Evolutionary conservation across 2,329 filamentous ascomycete genomes (phyloP), one percentile per base, ranked within the genome.

Genomic region (Myriangium duriaei): DNA sequence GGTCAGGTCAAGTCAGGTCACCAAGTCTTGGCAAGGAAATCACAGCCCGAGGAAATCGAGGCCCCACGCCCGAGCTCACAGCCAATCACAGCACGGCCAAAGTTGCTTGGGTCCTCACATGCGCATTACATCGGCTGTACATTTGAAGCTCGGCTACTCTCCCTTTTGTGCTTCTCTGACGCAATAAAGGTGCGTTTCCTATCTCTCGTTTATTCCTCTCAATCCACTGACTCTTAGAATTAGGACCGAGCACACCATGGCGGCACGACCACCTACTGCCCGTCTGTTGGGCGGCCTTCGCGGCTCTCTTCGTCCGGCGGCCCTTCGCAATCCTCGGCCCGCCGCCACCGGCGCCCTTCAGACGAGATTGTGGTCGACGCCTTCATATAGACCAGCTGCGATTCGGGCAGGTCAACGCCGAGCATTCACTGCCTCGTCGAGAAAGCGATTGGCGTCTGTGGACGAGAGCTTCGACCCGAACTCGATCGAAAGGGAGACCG

Each of bases 401-500:
- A 42, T 58, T 39, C 52, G 50, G 12, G 56, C 55, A 11, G 53
- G 55, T 11, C 56, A 59, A 37, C 46, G 55, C 41, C 46, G 56
- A 42, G 39, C 53, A 6, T 49, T 58, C 21, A 51, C 53, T 18
- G 42, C 43, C 12, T 53, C 53, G 15, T 37, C 49, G 17, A 47
- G 49, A 30, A 43, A 49, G 44, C 44, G 51, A 38, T 48, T 57
- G 19, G 57, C 62, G 11, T 56, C 54, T 2, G 46, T 50, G 4
- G 57, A 61, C 39, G 59, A 63, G 38, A 51, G 51, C 24, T 62
- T 64, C 44, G 60, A 67, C 42, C 61, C 63, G 13, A 51, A 53
- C 19, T 59, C 68, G 39, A 68, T 87, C 41, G 88, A 96, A 47
- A 79, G 91, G 47, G 91, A 96, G 59, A 81, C 76, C 38, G 91